Base-by-base conservation (phyloP, 768 basidiomycete genomes). In the Pleurotus pulmonarius region DNA sequence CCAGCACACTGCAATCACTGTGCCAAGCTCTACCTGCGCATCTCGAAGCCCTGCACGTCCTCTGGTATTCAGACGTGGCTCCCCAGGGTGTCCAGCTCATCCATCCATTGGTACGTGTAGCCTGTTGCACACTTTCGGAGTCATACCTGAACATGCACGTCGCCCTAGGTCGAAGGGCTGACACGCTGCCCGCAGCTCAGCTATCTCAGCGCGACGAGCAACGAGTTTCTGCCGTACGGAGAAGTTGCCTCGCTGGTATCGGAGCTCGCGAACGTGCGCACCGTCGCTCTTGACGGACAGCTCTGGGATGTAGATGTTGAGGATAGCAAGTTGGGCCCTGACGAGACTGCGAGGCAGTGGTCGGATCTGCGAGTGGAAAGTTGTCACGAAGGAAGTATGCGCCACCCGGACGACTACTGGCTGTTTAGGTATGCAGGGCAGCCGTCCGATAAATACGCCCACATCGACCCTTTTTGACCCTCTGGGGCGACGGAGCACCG, bases 351-450 rank as follows among this genome's bases (percentile, higher is more conserved):
- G 15, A 40, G 37, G 4, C 51, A 52, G 39, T 53, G 51, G 51
- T 20, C 51, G 25, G 38, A 53, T 29, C 3, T 24, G 5, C 22
- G 16, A 53, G 38, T 53, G 4, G 51, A 53, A 53, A 53, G 51
- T 25, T 53, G 51, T 25, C 18, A 16, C 4, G 37, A 18, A 15
- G 51, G 41, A 22, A 39, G 16, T 29, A 24, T 37, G 51, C 41
- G 20, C 3, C 3, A n/a, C 24, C 37, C 39, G 38, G 51, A 53
- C 41, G 15, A 53, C 38, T 53, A 53, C 24, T 53, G 51, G 51
- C 22, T 53, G n/a, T 38, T 53, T 22, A n/a, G 51, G 18, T 53
- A 53, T 41, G 51, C 51, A 16, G 51, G 51, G 38, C 37, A 53
- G 39, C 39, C 51, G 4, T 44, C 12, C 2, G 18, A 41, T 12